phyloP scores from a whole-genome alignment of 805 yeast genomes.

The Yamadazyma takamatsuzukensis region DNA sequence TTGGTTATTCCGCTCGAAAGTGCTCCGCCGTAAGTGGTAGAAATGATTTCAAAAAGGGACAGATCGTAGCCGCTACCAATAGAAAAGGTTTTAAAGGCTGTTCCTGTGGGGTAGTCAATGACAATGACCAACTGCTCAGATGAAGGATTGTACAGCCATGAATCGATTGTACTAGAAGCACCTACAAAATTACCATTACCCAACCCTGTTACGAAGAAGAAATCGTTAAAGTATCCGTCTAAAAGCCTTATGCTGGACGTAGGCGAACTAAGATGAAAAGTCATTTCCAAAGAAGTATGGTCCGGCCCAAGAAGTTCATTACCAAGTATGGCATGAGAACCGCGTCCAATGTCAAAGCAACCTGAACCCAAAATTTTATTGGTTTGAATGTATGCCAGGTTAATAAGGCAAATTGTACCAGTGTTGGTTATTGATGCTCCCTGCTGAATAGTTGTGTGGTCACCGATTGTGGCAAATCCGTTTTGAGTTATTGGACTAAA shows the following conservation, averaged over 20 bases:
- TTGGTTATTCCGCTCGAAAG: conserved; percentile 8
- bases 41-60: conserved; percentile 4
- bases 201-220: conserved; percentile 21
- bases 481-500: conserved; percentile 13
- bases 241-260: conserved; percentile 15
- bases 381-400: conserved; percentile 18
- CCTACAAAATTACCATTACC: conserved; percentile 22
- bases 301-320: conserved; percentile 2
- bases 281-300: conserved; percentile 13
- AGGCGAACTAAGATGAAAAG: conserved; percentile 15
- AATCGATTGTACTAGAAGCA: conserved; percentile 7
- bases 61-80: conserved; percentile 19
- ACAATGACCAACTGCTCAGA: conserved; percentile 3
- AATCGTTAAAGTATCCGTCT: conserved; percentile 11
- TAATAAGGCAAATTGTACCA: conserved; percentile 26
- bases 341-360: conserved; percentile 19
- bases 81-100: conserved; percentile 9
- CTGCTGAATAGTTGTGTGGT: conserved; percentile 8
- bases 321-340: conserved; percentile 14
- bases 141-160: conserved; percentile 6
- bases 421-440: conserved; percentile 19
- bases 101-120: conserved; percentile 18
- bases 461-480: conserved; percentile 11
- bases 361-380: conserved; percentile 21
- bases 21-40: conserved; percentile 8